phyloP scores from a whole-genome alignment of 2,329 filamentous ascomycete species.

The Epichloe sp. region DNA sequence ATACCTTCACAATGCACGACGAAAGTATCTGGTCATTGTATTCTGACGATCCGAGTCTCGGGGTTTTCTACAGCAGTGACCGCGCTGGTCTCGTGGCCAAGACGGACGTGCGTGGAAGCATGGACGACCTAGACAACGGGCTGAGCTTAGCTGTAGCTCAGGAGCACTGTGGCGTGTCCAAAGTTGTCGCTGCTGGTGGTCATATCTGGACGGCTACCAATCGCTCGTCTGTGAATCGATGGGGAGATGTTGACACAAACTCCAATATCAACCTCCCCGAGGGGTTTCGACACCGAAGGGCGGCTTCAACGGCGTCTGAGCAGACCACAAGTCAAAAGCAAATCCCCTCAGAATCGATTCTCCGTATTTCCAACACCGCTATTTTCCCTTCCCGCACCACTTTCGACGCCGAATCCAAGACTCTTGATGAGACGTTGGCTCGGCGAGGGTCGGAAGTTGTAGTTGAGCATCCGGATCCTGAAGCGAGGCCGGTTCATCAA shows the following conservation, averaged over 20 bases:
- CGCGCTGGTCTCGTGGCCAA: slow-evolving; percentile 90
- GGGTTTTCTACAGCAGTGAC: slow-evolving; percentile 90
- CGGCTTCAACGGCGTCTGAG: slow-evolving; percentile 28
- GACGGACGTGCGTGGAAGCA: slow-evolving; percentile 69
- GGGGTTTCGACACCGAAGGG: slow-evolving; percentile 34
- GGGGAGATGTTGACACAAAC: slow-evolving; percentile 74
- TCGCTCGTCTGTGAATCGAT: slow-evolving; percentile 83
- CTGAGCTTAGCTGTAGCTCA: slow-evolving; percentile 82
- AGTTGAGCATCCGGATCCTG: slow-evolving; percentile 16
- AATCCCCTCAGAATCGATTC: slow-evolving; percentile 64
- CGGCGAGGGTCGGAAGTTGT: slow-evolving; percentile 25
- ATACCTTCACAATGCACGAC: slow-evolving; percentile 97
- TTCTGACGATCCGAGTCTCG: slow-evolving; percentile 73
- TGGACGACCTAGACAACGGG: slow-evolving; percentile 64
- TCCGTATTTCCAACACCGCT: slow-evolving; percentile 76
- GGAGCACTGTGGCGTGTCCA: slow-evolving; percentile 72
- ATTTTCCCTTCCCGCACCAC: slow-evolving; percentile 47
- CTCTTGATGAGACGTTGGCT: slow-evolving; percentile 28
- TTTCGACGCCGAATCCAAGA: slow-evolving; percentile 42
- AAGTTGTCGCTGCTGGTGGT: slow-evolving; percentile 54
- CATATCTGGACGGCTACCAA: slow-evolving; percentile 85
- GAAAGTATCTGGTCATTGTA: slow-evolving; percentile 95
- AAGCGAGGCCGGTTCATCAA: slow-evolving; percentile 49
- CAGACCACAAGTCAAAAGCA: slow-evolving; percentile 38
- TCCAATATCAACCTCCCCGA: slow-evolving; percentile 54